Evolutionary conservation across 345 rosid genomes (phyloP).

Genomic region (Eucalyptus tenuipes): DNA sequence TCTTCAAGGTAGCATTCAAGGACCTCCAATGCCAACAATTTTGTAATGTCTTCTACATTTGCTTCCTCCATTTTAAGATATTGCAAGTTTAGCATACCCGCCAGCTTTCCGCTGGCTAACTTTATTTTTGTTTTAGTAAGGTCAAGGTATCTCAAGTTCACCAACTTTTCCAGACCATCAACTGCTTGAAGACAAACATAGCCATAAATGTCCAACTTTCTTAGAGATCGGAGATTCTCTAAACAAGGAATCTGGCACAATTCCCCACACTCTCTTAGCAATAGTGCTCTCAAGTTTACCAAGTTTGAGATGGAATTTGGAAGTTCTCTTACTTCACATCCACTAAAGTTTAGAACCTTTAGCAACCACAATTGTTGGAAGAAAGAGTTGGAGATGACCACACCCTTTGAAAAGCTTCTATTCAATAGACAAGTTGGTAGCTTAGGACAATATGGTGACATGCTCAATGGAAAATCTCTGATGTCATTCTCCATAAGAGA

Average conservation of each 20-base stretch:
- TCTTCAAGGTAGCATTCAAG: background rate
- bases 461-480: background rate
- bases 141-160: background rate
- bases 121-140: background rate
- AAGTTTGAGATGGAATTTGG: constrained; percentile 6
- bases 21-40: background rate
- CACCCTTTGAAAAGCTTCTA: background rate
- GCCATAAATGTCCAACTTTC: background rate
- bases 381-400: background rate
- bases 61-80: background rate
- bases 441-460: background rate
- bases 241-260: background rate
- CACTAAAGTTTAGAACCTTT: background rate
- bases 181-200: background rate
- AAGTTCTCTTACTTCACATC: background rate
- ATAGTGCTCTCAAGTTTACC: background rate
- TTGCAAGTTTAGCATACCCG: background rate
- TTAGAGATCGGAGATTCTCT: background rate
- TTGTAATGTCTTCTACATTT: background rate
- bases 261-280: background rate
- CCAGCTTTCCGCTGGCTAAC: background rate
- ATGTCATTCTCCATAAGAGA: background rate
- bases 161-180: background rate
- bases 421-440: background rate
- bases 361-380: background rate